phyloP scores from a whole-genome alignment of 1,284 basidiomycete genomes.

The Ceratobasidium sp. region DNA sequence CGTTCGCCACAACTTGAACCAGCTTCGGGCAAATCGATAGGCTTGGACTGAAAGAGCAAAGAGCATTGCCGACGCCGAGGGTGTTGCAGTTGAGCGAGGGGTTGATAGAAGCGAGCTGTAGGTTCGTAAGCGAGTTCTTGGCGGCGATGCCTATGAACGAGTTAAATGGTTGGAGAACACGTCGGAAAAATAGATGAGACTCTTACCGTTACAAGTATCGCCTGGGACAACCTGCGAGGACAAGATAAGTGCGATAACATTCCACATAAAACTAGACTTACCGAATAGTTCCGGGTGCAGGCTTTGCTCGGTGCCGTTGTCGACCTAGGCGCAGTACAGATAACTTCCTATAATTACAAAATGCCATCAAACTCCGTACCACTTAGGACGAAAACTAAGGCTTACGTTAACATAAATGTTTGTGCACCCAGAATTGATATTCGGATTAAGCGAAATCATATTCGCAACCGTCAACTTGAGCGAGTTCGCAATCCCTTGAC shows the following conservation, averaged over 20 bases:
- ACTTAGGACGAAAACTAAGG: not conserved
- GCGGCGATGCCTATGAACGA: not conserved
- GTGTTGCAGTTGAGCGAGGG: not conserved
- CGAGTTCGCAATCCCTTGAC: conserved; percentile 2
- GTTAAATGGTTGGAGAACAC: too few species aligned
- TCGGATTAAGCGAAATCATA: conserved; percentile 9
- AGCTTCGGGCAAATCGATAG: conserved; percentile 11
- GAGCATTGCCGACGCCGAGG: not conserved
- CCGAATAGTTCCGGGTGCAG: conserved; percentile 5
- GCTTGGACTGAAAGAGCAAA: not conserved
- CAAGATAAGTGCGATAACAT: not conserved
- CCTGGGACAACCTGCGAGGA: conserved; percentile 1
- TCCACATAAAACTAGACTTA: not conserved
- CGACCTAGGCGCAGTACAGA: conserved; percentile 3
- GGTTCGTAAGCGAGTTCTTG: conserved; percentile 13
- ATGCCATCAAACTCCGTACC: too few species aligned
- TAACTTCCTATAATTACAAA: not conserved
- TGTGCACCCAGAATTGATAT: not conserved
- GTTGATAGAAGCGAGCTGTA: not conserved
- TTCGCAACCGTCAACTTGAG: conserved; percentile 7
- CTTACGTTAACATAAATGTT: conserved; percentile 2
- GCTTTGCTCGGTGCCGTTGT: not conserved
- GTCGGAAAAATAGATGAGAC: not conserved
- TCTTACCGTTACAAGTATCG: not conserved
- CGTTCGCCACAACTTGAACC: conserved; percentile 9